Evolutionary conservation across 78 protist genomes (phyloP).

Genomic region (Dictyostelium discoideum): DNA sequence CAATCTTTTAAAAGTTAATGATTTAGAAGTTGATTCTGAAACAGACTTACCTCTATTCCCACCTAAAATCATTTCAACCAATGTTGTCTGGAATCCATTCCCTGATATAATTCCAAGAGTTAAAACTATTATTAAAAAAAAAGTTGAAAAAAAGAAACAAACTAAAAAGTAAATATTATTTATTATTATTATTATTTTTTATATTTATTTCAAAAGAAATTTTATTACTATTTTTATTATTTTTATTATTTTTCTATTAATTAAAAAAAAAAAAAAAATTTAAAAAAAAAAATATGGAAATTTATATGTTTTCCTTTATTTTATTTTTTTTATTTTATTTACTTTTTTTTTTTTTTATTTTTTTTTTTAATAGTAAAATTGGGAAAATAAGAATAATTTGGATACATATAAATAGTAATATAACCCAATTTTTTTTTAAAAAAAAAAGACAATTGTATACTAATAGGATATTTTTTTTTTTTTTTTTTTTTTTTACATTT

Average conservation of each 20-base stretch:
- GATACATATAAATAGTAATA: background rate
- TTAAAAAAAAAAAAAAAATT: too few relatives aligned
- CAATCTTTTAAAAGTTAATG: constrained; percentile 84
- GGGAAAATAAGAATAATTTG: background rate
- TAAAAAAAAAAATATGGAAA: too few relatives aligned
- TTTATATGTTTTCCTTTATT: too few relatives aligned
- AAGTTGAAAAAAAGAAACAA: constrained; percentile 28
- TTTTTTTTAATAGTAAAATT: background rate
- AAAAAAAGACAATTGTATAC: background rate
- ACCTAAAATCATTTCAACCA: constrained; percentile 70
- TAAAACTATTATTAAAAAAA: background rate
- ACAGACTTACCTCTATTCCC: constrained; percentile 93
- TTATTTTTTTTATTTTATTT: too few relatives aligned
- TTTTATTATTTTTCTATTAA: background rate
- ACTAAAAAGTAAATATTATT: constrained; percentile 13
- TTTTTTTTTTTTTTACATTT: too few relatives aligned
- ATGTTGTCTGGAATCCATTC: constrained; percentile 93
- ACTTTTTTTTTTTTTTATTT: too few relatives aligned
- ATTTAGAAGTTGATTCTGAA: constrained; percentile 82
- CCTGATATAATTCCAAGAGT: constrained; percentile 91
- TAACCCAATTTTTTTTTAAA: background rate
- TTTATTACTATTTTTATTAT: background rate
- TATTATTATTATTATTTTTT: background rate
- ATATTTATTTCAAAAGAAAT: too few relatives aligned
- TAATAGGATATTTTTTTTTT: too few relatives aligned